Evolutionary conservation across 768 basidiomycete species (phyloP), one percentile per base, ranked within the genome.

Genomic region (Tylopilus sp.): DNA sequence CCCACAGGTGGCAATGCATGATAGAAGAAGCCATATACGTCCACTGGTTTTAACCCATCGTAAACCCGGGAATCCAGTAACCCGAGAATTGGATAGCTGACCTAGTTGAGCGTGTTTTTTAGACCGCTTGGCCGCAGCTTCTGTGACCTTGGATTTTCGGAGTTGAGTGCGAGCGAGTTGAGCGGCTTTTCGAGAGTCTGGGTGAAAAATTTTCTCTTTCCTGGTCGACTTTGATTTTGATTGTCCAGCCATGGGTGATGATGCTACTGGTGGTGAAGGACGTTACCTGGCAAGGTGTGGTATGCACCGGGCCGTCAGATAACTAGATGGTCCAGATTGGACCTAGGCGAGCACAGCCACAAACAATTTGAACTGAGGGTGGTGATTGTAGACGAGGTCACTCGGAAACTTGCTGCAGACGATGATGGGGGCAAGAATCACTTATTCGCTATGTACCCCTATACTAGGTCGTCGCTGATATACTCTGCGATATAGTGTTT

Each of bases 151-250:
- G 20, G 75, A 75, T 58, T 88, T 88, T 54, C 91, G 78, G 35
- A 88, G 66, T 21, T 83, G 79, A 50, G 79, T 75, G 20, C 89
- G 80, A 15, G 79, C 73, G 13, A 91, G 74, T 62, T 91, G 89
- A 12, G 76, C 81, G 3, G 91, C 91, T 71, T 92, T 93, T 54
- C 91, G 78, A 20, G 91, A 93, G 42, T 85, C 75, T 4, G 91
- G 91, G 64, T 93, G 91, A 56, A 85, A 86, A 10, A 91, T 58
- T 60, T 92, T 92, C 62, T 89, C 88, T 69, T 82, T 88, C 67
- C 83, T 88, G 40, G 33, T 43, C 9, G 57, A 26, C 42, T 62
- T 65, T 4, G 63, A 51, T 45, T 64, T 65, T 22, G 55, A 42
- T 47, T 53, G 40, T 26, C 50, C 44, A 0, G 43, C 51, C 55